Base-by-base conservation (phyloP, 2,329 filamentous ascomycete species). In the Davidsoniella eucalypti region DNA sequence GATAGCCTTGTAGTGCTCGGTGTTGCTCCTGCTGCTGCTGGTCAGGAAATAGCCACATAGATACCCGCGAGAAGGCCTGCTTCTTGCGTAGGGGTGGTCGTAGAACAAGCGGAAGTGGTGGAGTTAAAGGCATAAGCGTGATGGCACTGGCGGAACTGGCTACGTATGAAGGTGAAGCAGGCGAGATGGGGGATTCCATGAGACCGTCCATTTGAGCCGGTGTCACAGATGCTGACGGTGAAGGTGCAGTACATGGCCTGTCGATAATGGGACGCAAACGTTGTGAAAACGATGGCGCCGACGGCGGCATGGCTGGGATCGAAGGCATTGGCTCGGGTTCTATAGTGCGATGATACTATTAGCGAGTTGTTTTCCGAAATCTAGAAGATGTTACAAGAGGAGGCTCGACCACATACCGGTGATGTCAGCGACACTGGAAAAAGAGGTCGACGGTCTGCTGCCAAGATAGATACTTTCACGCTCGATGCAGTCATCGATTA, bases 51-150 rank as follows among this genome's bases (percentile, higher is more conserved):
- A 80, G 65, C 75, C 76, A 80, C 56, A 61, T 70, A 2, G 76
- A 79, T 7, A 80, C 73, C 14, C 70, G 68, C 8, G 75, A 76
- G 58, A 82, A 80, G 0, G 76, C 79, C 58, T 80, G 81, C 67
- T 80, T 81, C 66, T 80, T 80, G 52, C 77, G 67, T 54, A 80
- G 59, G 1, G 75, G 74, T 6, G 75, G 76, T n/a, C 72, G 71
- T 51, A 78, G 66, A 14, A 76, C 70, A 21, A 79, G 67, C 0
- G 76, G 75, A 4, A 78, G 63, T 2, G 76, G 76, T 1, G 75
- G 76, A 2, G 73, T 71, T 1, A 72, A 66, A 1, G 67, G 63
- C 5, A 44, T n/a, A 21, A 40, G 38, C 6, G 43, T 58, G 2
- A 49, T 44, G 9, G 38, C 42, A 18, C 51, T 53, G 23, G 41